Percentiles rank a stretch among this genome's conserved stretches.
These are phyloP conservation scores for Pseudozyma hubeiensis DNA, from an alignment of 1,284 basidiomycete species.

Conservation along the genomic window DNA sequence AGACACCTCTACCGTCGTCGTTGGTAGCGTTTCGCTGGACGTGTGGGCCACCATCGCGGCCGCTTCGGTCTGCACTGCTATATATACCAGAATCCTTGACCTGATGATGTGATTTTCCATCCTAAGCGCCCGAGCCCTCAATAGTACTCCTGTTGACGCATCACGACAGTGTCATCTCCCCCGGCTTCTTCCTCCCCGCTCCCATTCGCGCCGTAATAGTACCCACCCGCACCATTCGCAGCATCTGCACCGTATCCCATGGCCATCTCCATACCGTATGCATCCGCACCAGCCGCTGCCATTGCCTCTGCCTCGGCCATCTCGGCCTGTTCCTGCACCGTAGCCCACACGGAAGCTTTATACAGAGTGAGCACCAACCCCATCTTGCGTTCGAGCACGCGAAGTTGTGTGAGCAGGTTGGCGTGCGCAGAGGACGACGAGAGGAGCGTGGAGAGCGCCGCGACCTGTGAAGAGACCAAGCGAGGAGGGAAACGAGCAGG, in stretches of 20 bases:
- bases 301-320: conserved; percentile 70
- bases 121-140: conserved; percentile 1
- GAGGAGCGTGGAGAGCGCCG: conserved; percentile 68
- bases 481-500: neutral
- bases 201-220: conserved; percentile 16
- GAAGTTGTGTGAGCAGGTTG: conserved; percentile 80
- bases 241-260: conserved; percentile 15
- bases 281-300: conserved; percentile 36
- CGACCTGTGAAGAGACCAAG: conserved; percentile 15
- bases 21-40: no score
- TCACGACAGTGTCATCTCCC: conserved; percentile 43
- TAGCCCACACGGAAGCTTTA: conserved; percentile 93
- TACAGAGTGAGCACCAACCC: conserved; percentile 80
- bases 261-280: conserved; percentile 27
- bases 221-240: conserved; percentile 2
- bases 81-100: neutral
- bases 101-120: neutral
- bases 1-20: no score
- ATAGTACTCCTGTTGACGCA: conserved; percentile 41
- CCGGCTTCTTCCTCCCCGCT: conserved; percentile 12
- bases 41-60: no score
- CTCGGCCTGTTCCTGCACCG: conserved; percentile 84
- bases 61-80: no score
- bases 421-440: conserved; percentile 77
- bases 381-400: conserved; percentile 92